Conservation (phyloP, 345 rosid species). For the Eucalyptus guilfoylei region DNA sequence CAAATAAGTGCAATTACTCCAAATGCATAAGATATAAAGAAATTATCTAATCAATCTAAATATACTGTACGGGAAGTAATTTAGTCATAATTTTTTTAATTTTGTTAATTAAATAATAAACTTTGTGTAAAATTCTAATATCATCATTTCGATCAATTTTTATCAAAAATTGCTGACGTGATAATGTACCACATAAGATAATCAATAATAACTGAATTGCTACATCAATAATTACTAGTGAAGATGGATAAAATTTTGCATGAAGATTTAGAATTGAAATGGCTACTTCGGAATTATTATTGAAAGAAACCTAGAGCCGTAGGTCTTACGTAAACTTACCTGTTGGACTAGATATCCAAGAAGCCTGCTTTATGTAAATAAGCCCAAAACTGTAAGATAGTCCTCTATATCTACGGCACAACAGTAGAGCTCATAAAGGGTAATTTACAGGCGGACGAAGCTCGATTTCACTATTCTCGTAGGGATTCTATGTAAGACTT, state of each 20-base stretch:
- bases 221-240: rapidly evolving
- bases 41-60: too few species aligned
- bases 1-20: background rate
- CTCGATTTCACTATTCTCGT: background rate
- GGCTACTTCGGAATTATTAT: background rate
- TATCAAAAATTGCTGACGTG: rapidly evolving
- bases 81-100: rapidly evolving
- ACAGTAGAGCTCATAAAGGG: background rate
- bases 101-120: background rate
- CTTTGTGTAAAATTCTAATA: background rate
- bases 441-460: background rate
- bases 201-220: rapidly evolving
- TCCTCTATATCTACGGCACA: background rate
- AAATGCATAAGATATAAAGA: background rate
- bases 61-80: rapidly evolving
- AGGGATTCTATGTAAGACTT: background rate
- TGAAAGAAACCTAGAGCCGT: too few species aligned
- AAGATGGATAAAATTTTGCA: too few species aligned
- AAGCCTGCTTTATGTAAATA: background rate
- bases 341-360: too few species aligned
- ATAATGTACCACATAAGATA: too few species aligned
- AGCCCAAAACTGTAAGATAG: background rate
- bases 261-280: rapidly evolving
- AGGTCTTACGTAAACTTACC: too few species aligned
- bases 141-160: rapidly evolving